Evolutionary conservation across 2,329 filamentous ascomycete species (phyloP).

Genomic region (Alternaria alternata): DNA sequence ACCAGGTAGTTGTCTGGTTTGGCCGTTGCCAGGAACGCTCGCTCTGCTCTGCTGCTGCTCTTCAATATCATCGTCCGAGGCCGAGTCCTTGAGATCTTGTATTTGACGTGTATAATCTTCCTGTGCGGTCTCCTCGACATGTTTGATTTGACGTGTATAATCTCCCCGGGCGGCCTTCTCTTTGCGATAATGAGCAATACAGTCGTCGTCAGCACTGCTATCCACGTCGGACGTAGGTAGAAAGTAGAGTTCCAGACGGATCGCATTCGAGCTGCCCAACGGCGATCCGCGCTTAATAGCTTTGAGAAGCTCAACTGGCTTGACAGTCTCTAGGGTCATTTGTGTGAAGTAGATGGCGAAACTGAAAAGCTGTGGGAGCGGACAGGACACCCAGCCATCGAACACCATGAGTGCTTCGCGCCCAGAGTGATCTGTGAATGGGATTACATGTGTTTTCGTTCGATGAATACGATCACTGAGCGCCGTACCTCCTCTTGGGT

Average conservation of each 20-base stretch:
- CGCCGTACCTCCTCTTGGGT: too few species aligned
- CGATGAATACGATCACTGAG: conserved; percentile 14
- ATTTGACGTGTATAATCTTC: too few species aligned
- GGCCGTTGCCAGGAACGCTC: conserved; percentile 1
- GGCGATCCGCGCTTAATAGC: conserved; percentile 15
- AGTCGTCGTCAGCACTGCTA: neutral
- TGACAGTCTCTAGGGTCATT: conserved; percentile 13
- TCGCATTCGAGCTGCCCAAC: too few species aligned
- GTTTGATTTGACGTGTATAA: conserved; percentile 15
- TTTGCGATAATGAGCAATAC: conserved; percentile 16
- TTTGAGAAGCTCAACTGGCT: conserved; percentile 16
- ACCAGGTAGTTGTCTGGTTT: conserved; percentile 11
- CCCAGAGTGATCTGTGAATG: conserved; percentile 18
- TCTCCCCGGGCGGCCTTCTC: conserved; percentile 16
- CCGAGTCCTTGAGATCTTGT: conserved; percentile 1
- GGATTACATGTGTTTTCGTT: conserved; percentile 18
- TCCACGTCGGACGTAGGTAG: conserved; percentile 6
- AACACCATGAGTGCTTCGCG: conserved; percentile 18
- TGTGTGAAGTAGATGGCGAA: conserved; percentile 25
- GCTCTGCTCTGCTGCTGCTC: neutral
- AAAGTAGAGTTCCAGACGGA: conserved; percentile 16
- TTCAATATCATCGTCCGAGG: neutral
- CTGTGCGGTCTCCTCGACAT: neutral
- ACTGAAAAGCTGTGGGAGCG: conserved; percentile 20
- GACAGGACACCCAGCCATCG: conserved; percentile 9